A percentile compares a stretch with the other conserved stretches of the same genome.
phyloP scores from a whole-genome alignment of 768 basidiomycete species.

The Austroboletus eburneus region DNA sequence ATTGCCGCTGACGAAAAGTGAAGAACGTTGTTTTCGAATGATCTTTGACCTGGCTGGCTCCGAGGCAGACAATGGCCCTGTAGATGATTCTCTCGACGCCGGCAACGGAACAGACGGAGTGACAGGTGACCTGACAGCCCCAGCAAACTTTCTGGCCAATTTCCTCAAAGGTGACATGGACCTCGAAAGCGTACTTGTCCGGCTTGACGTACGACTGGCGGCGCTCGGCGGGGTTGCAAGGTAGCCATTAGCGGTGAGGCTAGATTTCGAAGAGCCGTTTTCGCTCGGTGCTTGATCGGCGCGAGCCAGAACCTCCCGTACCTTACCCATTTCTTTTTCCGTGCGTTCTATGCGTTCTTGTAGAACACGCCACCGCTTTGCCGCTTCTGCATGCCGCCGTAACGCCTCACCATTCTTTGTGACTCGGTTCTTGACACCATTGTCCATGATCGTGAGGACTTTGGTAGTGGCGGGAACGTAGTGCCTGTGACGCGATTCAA shows the following conservation, averaged over 20 bases:
- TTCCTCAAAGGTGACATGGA: constrained; percentile 81
- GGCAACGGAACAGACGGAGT: constrained; percentile 45
- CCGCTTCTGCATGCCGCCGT: constrained; percentile 84
- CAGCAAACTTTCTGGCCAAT: constrained; percentile 68
- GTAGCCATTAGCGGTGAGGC: constrained; percentile 51
- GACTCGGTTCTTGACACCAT: constrained; percentile 86
- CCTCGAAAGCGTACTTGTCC: constrained; percentile 48
- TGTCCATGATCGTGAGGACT: constrained; percentile 90
- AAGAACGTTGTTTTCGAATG: constrained; percentile 57
- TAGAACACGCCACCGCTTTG: constrained; percentile 78
- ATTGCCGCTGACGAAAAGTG: constrained; percentile 50
- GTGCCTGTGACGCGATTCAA: constrained; percentile 50
- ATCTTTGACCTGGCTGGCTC: constrained; percentile 41
- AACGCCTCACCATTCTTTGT: constrained; percentile 97
- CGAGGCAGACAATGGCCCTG: constrained; percentile 43
- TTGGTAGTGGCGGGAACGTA: constrained; percentile 93
- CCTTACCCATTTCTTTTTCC: constrained; percentile 76
- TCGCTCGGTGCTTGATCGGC: constrained; percentile 58
- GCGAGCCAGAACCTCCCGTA: constrained; percentile 53
- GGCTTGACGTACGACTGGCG: constrained; percentile 40
- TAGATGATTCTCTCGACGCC: constrained; percentile 37
- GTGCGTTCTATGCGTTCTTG: constrained; percentile 76
- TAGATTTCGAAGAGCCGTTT: constrained; percentile 65
- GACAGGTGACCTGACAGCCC: constrained; percentile 36
- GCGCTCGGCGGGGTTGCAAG: constrained; percentile 59